These are phyloP conservation scores for Periconia macrospinosa DNA, from an alignment of 2,329 filamentous ascomycete species.

Conservation along the genomic window DNA sequence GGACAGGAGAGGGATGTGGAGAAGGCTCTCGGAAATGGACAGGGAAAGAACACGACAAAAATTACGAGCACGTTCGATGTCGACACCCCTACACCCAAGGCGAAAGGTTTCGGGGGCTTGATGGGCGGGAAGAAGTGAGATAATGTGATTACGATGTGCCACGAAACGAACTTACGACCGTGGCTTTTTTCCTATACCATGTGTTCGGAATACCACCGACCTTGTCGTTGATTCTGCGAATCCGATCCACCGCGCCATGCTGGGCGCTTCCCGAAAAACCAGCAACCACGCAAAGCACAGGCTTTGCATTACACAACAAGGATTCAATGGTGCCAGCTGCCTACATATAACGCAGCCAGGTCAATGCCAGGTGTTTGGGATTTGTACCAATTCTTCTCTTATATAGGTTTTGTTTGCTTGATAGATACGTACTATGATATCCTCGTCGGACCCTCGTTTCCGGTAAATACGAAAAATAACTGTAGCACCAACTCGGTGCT, in stretches of 20 bases:
- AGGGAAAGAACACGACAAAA: constrained; percentile 25
- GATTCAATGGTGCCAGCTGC: neutral
- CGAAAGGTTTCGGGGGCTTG: constrained; percentile 11
- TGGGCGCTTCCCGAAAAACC: too few species aligned
- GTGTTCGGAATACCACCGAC: neutral
- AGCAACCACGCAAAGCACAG: neutral
- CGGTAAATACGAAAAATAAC: too few species aligned
- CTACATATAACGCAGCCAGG: neutral
- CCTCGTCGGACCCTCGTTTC: too few species aligned
- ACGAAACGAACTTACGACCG: neutral
- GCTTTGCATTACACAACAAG: neutral
- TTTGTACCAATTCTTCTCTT: constrained; percentile 2
- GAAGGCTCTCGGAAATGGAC: constrained; percentile 28
- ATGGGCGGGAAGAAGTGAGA: constrained; percentile 1
- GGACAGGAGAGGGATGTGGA: constrained; percentile 34
- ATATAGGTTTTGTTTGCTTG: neutral
- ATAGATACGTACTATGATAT: neutral
- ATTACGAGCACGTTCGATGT: constrained; percentile 38
- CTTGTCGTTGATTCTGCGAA: neutral
- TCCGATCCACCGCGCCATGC: neutral
- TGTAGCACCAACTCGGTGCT: too few species aligned
- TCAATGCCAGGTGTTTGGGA: constrained; percentile 3
- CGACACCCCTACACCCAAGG: constrained; percentile 24
- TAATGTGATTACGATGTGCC: neutral
- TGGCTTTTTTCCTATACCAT: neutral